Evolutionary conservation across 2,329 filamentous ascomycete species (phyloP).

Genomic region (Ploettnerulaceae sp.): DNA sequence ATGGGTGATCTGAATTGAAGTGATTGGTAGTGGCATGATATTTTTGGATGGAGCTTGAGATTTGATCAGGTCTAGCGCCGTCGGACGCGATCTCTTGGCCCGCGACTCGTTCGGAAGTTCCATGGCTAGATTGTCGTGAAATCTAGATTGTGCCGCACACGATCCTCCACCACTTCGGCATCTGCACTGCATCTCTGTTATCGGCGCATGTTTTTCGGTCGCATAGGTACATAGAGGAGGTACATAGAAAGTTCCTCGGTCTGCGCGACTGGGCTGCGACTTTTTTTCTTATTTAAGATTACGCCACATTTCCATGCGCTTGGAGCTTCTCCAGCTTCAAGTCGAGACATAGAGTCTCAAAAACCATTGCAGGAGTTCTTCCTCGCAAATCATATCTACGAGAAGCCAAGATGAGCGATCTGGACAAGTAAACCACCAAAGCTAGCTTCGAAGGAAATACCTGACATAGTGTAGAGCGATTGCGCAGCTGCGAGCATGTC

Average conservation of each 20-base stretch:
- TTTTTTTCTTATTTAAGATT: neutral
- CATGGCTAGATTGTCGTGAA: conserved; percentile 15
- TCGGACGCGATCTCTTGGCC: conserved; percentile 5
- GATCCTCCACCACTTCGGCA: neutral
- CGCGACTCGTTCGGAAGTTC: conserved; percentile 14
- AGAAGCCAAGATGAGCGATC: conserved; percentile 71
- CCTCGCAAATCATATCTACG: neutral
- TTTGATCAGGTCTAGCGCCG: conserved; percentile 11
- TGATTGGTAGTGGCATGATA: conserved; percentile 10
- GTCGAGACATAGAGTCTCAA: neutral
- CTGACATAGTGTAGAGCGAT: conserved; percentile 64
- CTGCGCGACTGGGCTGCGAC: neutral
- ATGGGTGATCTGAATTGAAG: neutral
- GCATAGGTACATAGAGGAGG: neutral
- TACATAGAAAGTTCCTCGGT: neutral
- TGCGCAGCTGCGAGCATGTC: conserved; percentile 89
- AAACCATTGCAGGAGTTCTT: neutral
- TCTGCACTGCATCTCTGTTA: too few relatives aligned
- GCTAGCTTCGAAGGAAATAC: neutral
- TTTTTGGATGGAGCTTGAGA: conserved; percentile 10
- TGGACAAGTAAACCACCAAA: conserved; percentile 67
- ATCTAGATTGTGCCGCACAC: conserved; percentile 2
- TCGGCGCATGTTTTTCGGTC: neutral
- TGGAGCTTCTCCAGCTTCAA: conserved; percentile 6
- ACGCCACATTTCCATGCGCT: conserved; percentile 23